Evolutionary conservation across 2,329 filamentous ascomycete genomes (phyloP).

Genomic region (Chlorencoelia australis): DNA sequence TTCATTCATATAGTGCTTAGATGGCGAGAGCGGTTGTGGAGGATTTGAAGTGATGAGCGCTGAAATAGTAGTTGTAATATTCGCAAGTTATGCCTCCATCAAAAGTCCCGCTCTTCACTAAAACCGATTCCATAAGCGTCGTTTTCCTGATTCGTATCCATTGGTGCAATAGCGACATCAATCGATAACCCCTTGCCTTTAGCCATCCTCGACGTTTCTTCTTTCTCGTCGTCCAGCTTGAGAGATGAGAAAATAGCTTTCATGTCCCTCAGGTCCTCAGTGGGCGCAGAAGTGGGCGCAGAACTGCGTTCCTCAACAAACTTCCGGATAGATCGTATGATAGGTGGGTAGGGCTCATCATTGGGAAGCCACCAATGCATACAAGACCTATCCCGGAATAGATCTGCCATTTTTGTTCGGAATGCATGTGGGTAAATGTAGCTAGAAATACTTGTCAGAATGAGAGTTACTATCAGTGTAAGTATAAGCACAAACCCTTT

Average conservation of each 20-base stretch:
- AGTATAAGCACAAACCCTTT: slow-evolving; percentile 63
- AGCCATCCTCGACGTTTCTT: slow-evolving; percentile 5
- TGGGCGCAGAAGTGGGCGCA: slow-evolving; percentile 44
- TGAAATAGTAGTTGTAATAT: too few relatives aligned
- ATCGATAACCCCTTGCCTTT: slow-evolving; percentile 5
- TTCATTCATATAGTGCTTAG: too few relatives aligned
- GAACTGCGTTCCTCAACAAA: slow-evolving; percentile 72
- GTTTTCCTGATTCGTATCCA: slow-evolving; percentile 1
- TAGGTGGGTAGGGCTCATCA: slow-evolving; percentile 61
- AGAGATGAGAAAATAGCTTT: slow-evolving; percentile 61
- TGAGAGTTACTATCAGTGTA: neutral
- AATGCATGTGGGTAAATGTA: slow-evolving; percentile 74
- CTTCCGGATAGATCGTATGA: slow-evolving; percentile 66
- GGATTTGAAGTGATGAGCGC: too few relatives aligned
- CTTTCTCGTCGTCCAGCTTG: slow-evolving; percentile 36
- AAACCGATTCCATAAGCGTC: slow-evolving; percentile 4
- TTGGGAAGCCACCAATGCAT: slow-evolving; percentile 85
- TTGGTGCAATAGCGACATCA: slow-evolving; percentile 8
- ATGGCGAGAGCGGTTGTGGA: too few relatives aligned
- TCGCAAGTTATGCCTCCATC: too few relatives aligned
- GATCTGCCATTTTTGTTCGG: slow-evolving; percentile 62
- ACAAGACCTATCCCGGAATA: slow-evolving; percentile 63
- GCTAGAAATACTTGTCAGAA: slow-evolving; percentile 35
- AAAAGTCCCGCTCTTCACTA: slow-evolving; percentile 2
- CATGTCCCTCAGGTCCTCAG: slow-evolving; percentile 63